A percentile compares a stretch with the other conserved stretches of the same genome.
phyloP scores from a whole-genome alignment of 768 basidiomycete species.

The Panaeolus papilionaceus region DNA sequence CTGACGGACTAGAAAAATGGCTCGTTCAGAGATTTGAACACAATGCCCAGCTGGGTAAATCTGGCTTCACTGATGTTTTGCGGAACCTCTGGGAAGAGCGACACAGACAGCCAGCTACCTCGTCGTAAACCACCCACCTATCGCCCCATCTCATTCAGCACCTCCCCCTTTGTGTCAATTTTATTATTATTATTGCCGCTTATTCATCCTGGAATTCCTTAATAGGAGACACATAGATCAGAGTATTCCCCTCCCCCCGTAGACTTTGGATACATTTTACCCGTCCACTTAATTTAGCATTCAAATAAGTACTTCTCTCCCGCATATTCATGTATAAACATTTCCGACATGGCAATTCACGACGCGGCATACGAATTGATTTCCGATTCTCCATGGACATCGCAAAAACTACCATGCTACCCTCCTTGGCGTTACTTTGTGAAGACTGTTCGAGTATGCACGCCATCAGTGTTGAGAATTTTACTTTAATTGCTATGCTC shows the following conservation, averaged over 20 bases:
- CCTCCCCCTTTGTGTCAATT: conserved; percentile 10
- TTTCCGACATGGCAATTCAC: conserved; percentile 10
- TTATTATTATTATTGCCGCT: conserved; percentile 13
- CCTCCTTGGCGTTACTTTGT: conserved; percentile 32
- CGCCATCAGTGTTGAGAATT: conserved; percentile 23
- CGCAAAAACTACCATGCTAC: not conserved
- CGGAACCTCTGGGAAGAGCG: conserved; percentile 79
- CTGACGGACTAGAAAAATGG: conserved; percentile 85
- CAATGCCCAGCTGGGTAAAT: conserved; percentile 89
- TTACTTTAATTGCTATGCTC: conserved; percentile 43
- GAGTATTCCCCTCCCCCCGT: conserved; percentile 18
- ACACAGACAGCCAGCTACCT: conserved; percentile 44
- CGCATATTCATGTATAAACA: conserved; percentile 8
- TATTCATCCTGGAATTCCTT: conserved; percentile 15
- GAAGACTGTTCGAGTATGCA: conserved; percentile 31
- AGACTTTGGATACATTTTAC: conserved; percentile 22
- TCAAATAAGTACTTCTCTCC: not conserved
- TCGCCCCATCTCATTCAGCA: conserved; percentile 2
- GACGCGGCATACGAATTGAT: not conserved
- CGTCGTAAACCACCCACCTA: conserved; percentile 14
- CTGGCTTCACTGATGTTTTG: conserved; percentile 90
- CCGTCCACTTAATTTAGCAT: conserved; percentile 9
- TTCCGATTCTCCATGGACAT: not conserved
- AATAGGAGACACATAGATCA: conserved; percentile 29
- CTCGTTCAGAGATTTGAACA: conserved; percentile 89